These are phyloP conservation scores for Aspergillus latus DNA, from an alignment of 2,329 filamentous ascomycete genomes.

Conservation along the genomic window DNA sequence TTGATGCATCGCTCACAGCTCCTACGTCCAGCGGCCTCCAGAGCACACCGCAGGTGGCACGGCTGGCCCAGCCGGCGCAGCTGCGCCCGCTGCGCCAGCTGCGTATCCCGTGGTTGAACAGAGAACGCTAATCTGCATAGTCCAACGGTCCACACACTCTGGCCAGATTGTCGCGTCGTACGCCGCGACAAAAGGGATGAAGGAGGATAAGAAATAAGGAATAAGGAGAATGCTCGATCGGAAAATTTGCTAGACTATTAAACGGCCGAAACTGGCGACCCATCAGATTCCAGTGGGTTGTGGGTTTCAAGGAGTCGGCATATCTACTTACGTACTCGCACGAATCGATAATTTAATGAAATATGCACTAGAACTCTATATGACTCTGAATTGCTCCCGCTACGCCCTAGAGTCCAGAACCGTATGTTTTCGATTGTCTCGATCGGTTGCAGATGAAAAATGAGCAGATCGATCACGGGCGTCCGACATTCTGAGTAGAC, in stretches of 20 bases:
- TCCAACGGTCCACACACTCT: not conserved
- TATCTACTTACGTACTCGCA: not conserved
- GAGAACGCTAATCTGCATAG: not conserved
- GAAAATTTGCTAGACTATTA: conserved; percentile 7
- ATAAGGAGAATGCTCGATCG: conserved; percentile 3
- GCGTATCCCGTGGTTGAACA: not conserved
- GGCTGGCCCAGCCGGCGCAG: not conserved
- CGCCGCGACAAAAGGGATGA: not conserved
- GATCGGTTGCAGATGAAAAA: not conserved
- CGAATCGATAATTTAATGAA: not conserved
- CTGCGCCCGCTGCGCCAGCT: too few species aligned
- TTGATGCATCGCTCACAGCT: not conserved
- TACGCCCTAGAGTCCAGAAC: not conserved
- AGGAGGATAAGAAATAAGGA: not conserved
- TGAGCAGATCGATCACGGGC: not conserved
- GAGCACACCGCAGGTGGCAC: not conserved
- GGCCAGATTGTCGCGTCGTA: not conserved
- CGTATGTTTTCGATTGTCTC: not conserved
- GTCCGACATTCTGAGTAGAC: not conserved
- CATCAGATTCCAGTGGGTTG: not conserved
- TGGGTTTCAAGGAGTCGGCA: not conserved
- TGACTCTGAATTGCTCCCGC: not conserved
- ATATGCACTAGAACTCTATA: not conserved
- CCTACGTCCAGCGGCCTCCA: not conserved
- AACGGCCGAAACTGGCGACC: not conserved